Evolutionary conservation across 345 rosid genomes (phyloP), one percentile per base, ranked within the genome.

Genomic region (Brassica incana): DNA sequence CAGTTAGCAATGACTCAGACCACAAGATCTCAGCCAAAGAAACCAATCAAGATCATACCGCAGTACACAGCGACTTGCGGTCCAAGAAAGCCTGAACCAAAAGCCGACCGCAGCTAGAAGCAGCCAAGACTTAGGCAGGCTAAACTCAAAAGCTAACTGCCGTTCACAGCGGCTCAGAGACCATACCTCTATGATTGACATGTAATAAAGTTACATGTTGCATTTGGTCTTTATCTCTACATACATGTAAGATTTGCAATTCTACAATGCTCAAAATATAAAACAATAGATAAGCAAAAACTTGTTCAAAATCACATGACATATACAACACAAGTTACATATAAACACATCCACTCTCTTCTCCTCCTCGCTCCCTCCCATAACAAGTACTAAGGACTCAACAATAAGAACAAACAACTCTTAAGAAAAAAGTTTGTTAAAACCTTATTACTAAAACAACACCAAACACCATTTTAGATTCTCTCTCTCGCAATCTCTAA

Each of bases 311-410:
- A 54, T 70, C 68, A 75, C 83, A 75, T 69, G 15, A 64, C 65
- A 75, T 75, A 75, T 69, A 80, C 79, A 80, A 52, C 2, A 64
- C 66, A 75, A 52, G 71, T 80, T 74, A 69, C 71, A 74, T 80
- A 74, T 75, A 74, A 80, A 69, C 79, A 79, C 76, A 80, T 71
- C 75, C 15, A 80, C 33, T 74, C 82, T 35, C 64, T 59, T 58
- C 56, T 78, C 72, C 2, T 66, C 77, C 73, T 56, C 45, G 3
- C 48, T 9, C 72, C 25, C 36, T 10, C 69, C 69, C 45, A 71
- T 2, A 43, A 60, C 74, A 67, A 23, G 20, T 45, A 48, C 20
- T 52, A 52, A 52, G 20, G 5, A 54, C 72, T 71, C 67, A 71
- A 36, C 50, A 68, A 74, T 35, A 61, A 60, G 10, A 63, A 69